Conservation (phyloP, 202 grass and related monocot genomes). For the Dendrocalamus latiflorus region DNA sequence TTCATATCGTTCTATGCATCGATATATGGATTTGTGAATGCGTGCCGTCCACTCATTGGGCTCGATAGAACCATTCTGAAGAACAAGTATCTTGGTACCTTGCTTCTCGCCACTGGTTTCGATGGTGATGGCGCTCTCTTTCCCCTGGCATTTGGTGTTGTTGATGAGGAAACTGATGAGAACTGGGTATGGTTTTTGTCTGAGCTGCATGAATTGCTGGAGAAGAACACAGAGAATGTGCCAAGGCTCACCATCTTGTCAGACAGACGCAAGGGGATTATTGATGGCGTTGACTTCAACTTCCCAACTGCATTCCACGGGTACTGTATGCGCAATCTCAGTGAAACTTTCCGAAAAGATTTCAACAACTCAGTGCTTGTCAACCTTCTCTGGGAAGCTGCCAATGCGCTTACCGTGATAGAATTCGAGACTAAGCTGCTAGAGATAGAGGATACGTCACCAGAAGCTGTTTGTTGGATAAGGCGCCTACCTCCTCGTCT, state of each 20-base stretch:
- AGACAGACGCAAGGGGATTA: slow-evolving; percentile 80
- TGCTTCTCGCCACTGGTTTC: slow-evolving; percentile 90
- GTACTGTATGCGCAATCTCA: slow-evolving; percentile 82
- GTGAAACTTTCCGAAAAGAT: slow-evolving; percentile 88
- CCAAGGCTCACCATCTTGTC: slow-evolving; percentile 92
- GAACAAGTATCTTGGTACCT: slow-evolving; percentile 93
- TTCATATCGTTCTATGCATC: slow-evolving; percentile 94
- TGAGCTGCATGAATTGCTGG: slow-evolving; percentile 79
- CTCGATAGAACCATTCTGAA: slow-evolving; percentile 81
- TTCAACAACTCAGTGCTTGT: slow-evolving; percentile 78
- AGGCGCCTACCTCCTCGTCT: slow-evolving; percentile 60
- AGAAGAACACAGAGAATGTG: slow-evolving; percentile 96
- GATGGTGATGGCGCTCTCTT: slow-evolving; percentile 94
- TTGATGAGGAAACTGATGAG: slow-evolving; percentile 91
- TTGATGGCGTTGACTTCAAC: slow-evolving; percentile 95
- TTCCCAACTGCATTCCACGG: slow-evolving; percentile 97
- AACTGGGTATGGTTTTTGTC: slow-evolving; percentile 98
- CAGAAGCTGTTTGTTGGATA: slow-evolving; percentile 84
- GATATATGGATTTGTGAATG: slow-evolving; percentile 95
- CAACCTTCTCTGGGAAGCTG: slow-evolving; percentile 89
- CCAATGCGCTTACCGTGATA: slow-evolving; percentile 77
- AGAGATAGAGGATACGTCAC: slow-evolving; percentile 86
- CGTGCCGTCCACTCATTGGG: slow-evolving; percentile 89
- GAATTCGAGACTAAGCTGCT: slow-evolving; percentile 88
- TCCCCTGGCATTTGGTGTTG: slow-evolving; percentile 88